Conservation (phyloP, 208 protist genomes). For the Trypanosoma avium region DNA sequence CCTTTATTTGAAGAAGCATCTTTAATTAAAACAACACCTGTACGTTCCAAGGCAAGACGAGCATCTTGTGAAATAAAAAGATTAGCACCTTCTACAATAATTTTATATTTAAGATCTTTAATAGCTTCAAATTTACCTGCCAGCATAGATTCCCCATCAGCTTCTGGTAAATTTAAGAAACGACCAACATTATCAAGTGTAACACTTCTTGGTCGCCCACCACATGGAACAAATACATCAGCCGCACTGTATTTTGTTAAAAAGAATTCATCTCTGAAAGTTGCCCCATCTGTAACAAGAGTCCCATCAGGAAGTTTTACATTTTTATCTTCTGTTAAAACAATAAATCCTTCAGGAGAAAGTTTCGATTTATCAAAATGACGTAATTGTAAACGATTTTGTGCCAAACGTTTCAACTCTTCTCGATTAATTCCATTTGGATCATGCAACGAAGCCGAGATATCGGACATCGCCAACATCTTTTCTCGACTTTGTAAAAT, state of each 20-base stretch:
- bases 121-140: conserved; percentile 41
- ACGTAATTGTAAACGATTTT: conserved; percentile 67
- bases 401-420: conserved; percentile 88
- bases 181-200: conserved; percentile 91
- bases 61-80: conserved; percentile 96
- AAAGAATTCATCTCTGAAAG: conserved; percentile 94
- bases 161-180: conserved; percentile 70
- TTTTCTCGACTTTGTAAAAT: conserved; percentile 93
- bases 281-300: conserved; percentile 57
- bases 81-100: conserved; percentile 98
- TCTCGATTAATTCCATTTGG: conserved; percentile 87
- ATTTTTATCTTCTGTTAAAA: conserved; percentile 87
- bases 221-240: conserved; percentile 96
- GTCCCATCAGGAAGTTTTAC: conserved; percentile 88
- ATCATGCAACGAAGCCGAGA: conserved; percentile 94
- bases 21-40: conserved; percentile 87
- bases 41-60: conserved; percentile 87
- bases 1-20: conserved; percentile 96
- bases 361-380: conserved; percentile 90
- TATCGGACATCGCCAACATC: conserved; percentile 93
- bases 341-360: conserved; percentile 86
- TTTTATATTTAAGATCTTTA: conserved; percentile 86
- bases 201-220: conserved; percentile 94
- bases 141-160: conserved; percentile 69
- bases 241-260: conserved; percentile 81